phyloP scores from a whole-genome alignment of 495 filamentous ascomycete genomes.

The Talaromyces adpressus region DNA sequence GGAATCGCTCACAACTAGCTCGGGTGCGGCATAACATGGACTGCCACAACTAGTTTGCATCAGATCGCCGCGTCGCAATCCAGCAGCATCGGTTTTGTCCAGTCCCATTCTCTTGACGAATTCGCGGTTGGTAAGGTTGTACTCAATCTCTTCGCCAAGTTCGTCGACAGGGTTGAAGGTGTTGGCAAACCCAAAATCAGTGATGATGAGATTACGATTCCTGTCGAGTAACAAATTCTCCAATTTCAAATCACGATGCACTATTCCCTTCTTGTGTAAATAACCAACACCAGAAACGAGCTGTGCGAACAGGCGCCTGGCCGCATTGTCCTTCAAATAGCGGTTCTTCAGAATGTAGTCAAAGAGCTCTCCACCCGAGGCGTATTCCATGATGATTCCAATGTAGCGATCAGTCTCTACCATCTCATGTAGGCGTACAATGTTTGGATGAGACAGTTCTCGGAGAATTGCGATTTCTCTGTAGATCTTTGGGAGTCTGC shows the following conservation, averaged over 20 bases:
- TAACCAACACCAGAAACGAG: slow-evolving; percentile 96
- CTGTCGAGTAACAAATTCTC: slow-evolving; percentile 95
- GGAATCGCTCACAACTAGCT: slow-evolving; percentile 95
- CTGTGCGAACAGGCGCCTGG: slow-evolving; percentile 89
- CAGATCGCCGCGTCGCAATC: slow-evolving; percentile 64
- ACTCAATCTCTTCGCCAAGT: slow-evolving; percentile 82
- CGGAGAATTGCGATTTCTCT: slow-evolving; percentile 89
- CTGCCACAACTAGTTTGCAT: slow-evolving; percentile 55
- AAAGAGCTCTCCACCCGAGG: slow-evolving; percentile 94
- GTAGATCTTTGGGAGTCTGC: slow-evolving; percentile 89
- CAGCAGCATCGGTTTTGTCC: slow-evolving; percentile 75
- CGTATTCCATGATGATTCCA: slow-evolving; percentile 97
- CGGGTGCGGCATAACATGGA: slow-evolving; percentile 89
- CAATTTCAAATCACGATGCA: slow-evolving; percentile 94
- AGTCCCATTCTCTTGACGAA: slow-evolving; percentile 73
- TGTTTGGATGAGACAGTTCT: slow-evolving; percentile 87
- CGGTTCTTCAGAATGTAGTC: slow-evolving; percentile 96
- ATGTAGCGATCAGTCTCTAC: slow-evolving; percentile 94
- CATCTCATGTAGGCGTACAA: slow-evolving; percentile 97
- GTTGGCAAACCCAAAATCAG: slow-evolving; percentile 98
- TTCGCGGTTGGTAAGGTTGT: slow-evolving; percentile 75
- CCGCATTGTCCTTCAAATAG: slow-evolving; percentile 88
- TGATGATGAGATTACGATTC: slow-evolving; percentile 98
- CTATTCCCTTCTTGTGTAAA: slow-evolving; percentile 97
- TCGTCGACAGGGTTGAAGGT: slow-evolving; percentile 89